phyloP scores from a whole-genome alignment of 345 rosid species.

The Aegle marmelos region DNA sequence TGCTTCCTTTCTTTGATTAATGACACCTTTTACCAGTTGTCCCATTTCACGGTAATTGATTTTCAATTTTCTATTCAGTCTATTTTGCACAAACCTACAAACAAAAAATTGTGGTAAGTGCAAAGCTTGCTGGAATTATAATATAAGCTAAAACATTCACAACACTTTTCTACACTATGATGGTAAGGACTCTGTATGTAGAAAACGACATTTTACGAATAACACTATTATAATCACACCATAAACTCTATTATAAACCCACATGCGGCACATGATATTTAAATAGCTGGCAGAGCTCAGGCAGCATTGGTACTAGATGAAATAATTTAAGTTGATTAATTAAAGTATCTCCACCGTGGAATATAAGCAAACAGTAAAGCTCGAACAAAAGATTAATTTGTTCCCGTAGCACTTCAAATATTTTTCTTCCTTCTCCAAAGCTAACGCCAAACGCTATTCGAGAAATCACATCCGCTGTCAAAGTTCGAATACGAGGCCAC shows the following conservation, averaged over 20 bases:
- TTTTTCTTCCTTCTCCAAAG: conserved; percentile 60
- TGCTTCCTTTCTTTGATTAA: conserved; percentile 38
- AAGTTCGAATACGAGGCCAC: conserved; percentile 21
- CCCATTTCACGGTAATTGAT: conserved; percentile 30
- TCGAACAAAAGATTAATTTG: conserved; percentile 5
- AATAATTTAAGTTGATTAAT: neutral
- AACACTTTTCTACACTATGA: no score
- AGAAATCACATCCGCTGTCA: conserved; percentile 39
- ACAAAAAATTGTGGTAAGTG: neutral
- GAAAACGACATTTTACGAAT: no score
- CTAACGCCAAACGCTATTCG: conserved; percentile 61
- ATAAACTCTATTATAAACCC: no score
- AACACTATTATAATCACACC: no score
- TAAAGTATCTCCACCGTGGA: conserved; percentile 46
- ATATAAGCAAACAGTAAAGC: conserved; percentile 11
- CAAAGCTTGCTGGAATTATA: no score
- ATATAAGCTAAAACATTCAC: no score
- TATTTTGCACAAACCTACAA: conserved; percentile 44
- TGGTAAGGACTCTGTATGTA: no score
- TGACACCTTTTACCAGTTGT: conserved; percentile 24
- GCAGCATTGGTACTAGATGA: neutral
- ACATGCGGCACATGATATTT: no score
- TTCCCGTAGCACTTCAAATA: conserved; percentile 36
- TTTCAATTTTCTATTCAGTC: conserved; percentile 36
- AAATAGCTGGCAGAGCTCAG: no score